phyloP scores from a whole-genome alignment of 2,329 filamentous ascomycete species.

The Apiospora sp. region DNA sequence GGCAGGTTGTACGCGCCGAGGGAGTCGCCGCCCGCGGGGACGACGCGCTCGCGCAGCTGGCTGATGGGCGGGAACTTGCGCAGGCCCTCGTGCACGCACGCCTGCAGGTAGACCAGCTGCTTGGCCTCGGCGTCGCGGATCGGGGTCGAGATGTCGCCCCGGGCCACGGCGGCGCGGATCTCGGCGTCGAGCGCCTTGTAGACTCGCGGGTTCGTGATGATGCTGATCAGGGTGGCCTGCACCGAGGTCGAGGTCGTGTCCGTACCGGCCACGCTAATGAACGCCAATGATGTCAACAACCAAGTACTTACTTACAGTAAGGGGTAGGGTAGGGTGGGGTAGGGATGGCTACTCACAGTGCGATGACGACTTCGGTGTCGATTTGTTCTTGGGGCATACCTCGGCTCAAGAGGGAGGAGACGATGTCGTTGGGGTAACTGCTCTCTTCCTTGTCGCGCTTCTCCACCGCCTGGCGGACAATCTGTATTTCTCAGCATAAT shows the following conservation, averaged over 20 bases:
- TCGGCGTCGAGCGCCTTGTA: slow-evolving; percentile 52
- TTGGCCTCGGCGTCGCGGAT: slow-evolving; percentile 38
- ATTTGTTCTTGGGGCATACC: no score
- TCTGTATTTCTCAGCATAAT: background rate
- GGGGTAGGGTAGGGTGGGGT: no score
- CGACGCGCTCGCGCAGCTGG: slow-evolving; percentile 35
- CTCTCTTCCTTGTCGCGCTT: background rate
- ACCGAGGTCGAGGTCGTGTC: slow-evolving; percentile 59
- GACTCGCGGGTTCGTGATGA: slow-evolving; percentile 53
- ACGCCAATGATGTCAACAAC: no score
- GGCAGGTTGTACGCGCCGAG: slow-evolving; percentile 45
- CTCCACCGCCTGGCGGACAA: background rate
- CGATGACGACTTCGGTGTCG: no score
- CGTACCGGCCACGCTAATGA: slow-evolving; percentile 42
- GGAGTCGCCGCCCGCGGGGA: slow-evolving; percentile 39
- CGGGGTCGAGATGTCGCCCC: slow-evolving; percentile 38
- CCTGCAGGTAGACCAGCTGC: slow-evolving; percentile 42
- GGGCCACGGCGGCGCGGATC: slow-evolving; percentile 44
- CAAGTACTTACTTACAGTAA: no score
- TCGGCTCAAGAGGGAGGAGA: no score
- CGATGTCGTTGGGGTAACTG: background rate
- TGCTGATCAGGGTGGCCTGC: slow-evolving; percentile 54
- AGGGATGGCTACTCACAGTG: no score
- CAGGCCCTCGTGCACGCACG: slow-evolving; percentile 45
- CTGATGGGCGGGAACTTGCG: slow-evolving; percentile 42